phyloP scores from a whole-genome alignment of 805 yeast genomes.

The Lipomyces chichibuensis region DNA sequence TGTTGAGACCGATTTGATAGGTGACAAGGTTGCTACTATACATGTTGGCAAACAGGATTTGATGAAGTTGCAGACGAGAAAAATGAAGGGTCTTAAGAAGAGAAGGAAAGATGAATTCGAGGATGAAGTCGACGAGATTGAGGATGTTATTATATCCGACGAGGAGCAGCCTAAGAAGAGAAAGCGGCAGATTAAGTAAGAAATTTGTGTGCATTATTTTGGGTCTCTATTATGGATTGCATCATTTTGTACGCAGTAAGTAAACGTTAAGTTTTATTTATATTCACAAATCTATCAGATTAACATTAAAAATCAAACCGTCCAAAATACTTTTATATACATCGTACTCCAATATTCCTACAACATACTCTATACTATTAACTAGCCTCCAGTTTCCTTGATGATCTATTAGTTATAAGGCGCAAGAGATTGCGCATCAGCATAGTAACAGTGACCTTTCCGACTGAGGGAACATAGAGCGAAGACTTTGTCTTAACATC shows the following conservation, averaged over 20 bases:
- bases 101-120: conserved; percentile 54
- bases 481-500: conserved; percentile 87
- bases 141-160: conserved; percentile 24
- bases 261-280: not conserved
- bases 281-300: not conserved
- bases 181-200: conserved; percentile 6
- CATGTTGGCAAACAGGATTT: conserved; percentile 96
- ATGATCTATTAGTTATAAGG: conserved; percentile 61
- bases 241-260: not conserved
- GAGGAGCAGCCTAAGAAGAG: conserved; percentile 26
- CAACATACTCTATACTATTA: not conserved
- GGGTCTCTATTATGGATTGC: not conserved
- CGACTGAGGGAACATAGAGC: conserved; percentile 90
- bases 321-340: not conserved
- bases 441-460: conserved; percentile 96
- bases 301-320: not conserved
- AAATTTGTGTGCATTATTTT: not conserved
- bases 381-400: not conserved
- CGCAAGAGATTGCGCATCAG: conserved; percentile 84
- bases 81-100: conserved; percentile 96
- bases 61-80: conserved; percentile 87
- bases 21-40: conserved; percentile 95
- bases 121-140: conserved; percentile 46
- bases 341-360: not conserved
- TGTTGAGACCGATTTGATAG: conserved; percentile 81